Evolutionary conservation across 306 rosid species (phyloP).

Genomic region (Datisca glomerata): DNA sequence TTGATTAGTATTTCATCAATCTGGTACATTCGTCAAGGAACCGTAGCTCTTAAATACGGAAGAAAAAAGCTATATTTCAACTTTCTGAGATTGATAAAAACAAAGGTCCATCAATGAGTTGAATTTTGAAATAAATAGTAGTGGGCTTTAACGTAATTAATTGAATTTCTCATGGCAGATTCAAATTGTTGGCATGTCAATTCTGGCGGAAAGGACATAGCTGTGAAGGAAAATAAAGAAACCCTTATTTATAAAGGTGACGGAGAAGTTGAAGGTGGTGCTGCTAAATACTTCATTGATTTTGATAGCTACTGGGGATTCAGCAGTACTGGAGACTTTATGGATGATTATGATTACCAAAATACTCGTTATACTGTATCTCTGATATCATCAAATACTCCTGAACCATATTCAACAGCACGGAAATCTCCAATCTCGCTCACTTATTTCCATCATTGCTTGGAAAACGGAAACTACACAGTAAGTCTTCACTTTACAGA

Average conservation of each 20-base stretch:
- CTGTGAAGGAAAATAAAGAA: slow-evolving; percentile 10
- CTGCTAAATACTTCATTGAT: slow-evolving; percentile 18
- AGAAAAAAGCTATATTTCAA: too few species aligned
- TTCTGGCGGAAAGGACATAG: slow-evolving; percentile 27
- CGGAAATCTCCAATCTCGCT: slow-evolving; percentile 48
- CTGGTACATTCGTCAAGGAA: too few species aligned
- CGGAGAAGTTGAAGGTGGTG: slow-evolving; percentile 26
- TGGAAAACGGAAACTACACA: slow-evolving; percentile 54
- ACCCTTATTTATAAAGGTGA: slow-evolving; percentile 24
- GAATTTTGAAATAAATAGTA: too few species aligned
- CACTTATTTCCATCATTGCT: slow-evolving; percentile 60
- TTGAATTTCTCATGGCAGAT: slow-evolving; percentile 32
- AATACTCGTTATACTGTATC: slow-evolving; percentile 25
- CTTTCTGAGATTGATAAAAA: too few species aligned
- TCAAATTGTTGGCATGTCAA: slow-evolving; percentile 53
- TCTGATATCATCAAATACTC: slow-evolving; percentile 24
- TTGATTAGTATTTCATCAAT: too few species aligned
- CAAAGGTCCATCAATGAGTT: too few species aligned
- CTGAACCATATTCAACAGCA: slow-evolving; percentile 40
- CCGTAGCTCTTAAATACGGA: too few species aligned
- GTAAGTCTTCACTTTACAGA: slow-evolving; percentile 56
- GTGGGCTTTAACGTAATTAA: too few species aligned
- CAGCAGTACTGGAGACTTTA: slow-evolving; percentile 41
- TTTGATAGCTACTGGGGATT: slow-evolving; percentile 28
- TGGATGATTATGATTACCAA: slow-evolving; percentile 31